Conservation (phyloP, 1,284 basidiomycete species). For the Pterulicium gracile region DNA sequence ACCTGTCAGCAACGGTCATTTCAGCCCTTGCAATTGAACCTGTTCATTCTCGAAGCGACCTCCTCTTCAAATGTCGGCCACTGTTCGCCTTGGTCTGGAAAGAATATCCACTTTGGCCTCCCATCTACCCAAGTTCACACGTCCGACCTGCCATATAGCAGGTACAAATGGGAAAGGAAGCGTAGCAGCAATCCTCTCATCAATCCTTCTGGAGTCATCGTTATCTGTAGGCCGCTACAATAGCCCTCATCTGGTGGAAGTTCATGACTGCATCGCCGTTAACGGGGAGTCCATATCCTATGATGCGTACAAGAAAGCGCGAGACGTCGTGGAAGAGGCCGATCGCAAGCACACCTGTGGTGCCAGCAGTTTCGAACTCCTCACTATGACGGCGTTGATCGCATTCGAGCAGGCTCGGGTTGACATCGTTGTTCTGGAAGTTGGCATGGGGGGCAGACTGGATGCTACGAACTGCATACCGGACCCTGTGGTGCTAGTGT, state of each 20-base stretch:
- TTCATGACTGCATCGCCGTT: constrained; percentile 73
- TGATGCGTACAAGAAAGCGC: constrained; percentile 39
- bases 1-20: too few relatives aligned
- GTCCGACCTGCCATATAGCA: constrained; percentile 87
- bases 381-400: constrained; percentile 67
- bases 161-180: constrained; percentile 99
- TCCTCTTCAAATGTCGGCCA: background rate
- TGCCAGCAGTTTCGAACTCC: constrained; percentile 78
- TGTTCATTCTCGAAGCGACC: too few relatives aligned
- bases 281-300: constrained; percentile 44
- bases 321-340: constrained; percentile 38
- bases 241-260: constrained; percentile 80
- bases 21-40: too few relatives aligned
- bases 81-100: constrained; percentile 72
- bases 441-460: constrained; percentile 86
- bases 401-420: constrained; percentile 60
- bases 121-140: constrained; percentile 52
- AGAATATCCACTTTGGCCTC: constrained; percentile 54
- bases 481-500: constrained; percentile 60
- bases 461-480: constrained; percentile 93
- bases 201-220: constrained; percentile 39
- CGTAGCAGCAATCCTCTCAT: constrained; percentile 76
- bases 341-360: constrained; percentile 34
- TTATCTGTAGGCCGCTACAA: constrained; percentile 80
- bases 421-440: constrained; percentile 85